Base-by-base conservation (phyloP, 2,329 filamentous ascomycete genomes). In the Coniella vitis region DNA sequence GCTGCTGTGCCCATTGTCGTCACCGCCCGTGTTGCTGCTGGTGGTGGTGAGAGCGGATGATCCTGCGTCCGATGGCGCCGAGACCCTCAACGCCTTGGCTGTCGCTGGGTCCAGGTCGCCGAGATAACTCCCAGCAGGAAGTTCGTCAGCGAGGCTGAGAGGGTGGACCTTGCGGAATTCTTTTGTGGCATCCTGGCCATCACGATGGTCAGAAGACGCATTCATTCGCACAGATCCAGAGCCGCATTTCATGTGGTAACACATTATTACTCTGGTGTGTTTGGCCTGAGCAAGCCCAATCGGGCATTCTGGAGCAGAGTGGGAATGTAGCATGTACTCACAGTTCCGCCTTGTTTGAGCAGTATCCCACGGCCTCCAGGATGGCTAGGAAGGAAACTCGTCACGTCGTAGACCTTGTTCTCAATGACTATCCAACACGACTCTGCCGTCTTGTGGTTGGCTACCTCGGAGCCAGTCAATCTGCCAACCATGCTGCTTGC, bases 361-460 rank as follows among this genome's bases (percentile, higher is more conserved):
- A 66, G 42, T 13, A 64, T 56, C 2, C 58, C 57, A 8, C 57
- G 52, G n/a, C 63, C 63, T 22, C 62, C 63, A 2, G 63, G 62
- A 34, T 65, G 63, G 21, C 58, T 49, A 25, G 57, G 48, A 9
- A 69, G 50, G 41, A 68, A 69, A 22, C 58, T 56, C 9, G 66
- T 68, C 36, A 69, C 63, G 53, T 69, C 66, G 60, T 67, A 66
- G 31, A 61, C 61, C 41, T 59, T 60, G 25, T 50, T 52, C 45
- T 60, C 46, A 48, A 66, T 48, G 34, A 69, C 65, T 14, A 67
- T 57, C 66, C 66, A 69, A 52, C 67, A 69, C 7, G 65, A 67
- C 20, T 62, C 56, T 13, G 48, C 48, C 29, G 58, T 61, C 54
- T 59, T 60, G 53, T 66, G 67, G 52, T 60, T 60, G 39, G 62